phyloP scores from a whole-genome alignment of 169 alveolate species.

The Eimeria acervulina region DNA sequence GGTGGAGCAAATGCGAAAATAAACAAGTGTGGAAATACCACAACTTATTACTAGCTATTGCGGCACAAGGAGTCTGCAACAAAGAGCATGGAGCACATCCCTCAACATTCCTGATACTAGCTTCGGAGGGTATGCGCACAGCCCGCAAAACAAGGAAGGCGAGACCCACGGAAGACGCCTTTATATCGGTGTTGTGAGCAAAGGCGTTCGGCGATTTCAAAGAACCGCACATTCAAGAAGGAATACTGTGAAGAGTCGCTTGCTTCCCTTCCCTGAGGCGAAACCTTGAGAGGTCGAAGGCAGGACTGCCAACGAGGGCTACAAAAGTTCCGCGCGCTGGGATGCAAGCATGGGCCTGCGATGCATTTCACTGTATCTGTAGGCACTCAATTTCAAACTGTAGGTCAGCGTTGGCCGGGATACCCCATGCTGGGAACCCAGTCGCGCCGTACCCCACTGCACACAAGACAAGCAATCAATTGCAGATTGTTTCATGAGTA shows the following conservation, averaged over 20 bases:
- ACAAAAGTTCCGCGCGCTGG: background rate
- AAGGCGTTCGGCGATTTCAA: background rate
- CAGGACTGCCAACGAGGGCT: background rate
- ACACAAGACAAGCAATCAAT: background rate
- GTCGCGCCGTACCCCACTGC: constrained; percentile 86
- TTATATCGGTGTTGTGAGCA: background rate
- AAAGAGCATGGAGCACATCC: background rate
- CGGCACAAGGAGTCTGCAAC: background rate
- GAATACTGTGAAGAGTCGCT: background rate
- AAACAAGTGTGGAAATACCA: background rate
- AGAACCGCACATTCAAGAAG: background rate
- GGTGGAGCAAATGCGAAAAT: background rate
- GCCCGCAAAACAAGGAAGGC: background rate
- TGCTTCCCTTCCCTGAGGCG: background rate
- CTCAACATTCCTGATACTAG: background rate
- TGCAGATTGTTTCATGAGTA: background rate
- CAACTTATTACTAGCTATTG: background rate
- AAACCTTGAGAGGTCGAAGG: background rate
- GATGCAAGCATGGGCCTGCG: background rate
- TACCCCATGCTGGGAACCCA: constrained; percentile 86
- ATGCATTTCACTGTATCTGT: constrained; percentile 39
- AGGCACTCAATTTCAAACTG: constrained; percentile 86
- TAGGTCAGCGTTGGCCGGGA: constrained; percentile 86
- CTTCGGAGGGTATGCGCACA: background rate
- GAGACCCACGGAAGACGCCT: background rate